phyloP scores from a whole-genome alignment of 148 eudicot genomes.

The Euryodendron excelsum region DNA sequence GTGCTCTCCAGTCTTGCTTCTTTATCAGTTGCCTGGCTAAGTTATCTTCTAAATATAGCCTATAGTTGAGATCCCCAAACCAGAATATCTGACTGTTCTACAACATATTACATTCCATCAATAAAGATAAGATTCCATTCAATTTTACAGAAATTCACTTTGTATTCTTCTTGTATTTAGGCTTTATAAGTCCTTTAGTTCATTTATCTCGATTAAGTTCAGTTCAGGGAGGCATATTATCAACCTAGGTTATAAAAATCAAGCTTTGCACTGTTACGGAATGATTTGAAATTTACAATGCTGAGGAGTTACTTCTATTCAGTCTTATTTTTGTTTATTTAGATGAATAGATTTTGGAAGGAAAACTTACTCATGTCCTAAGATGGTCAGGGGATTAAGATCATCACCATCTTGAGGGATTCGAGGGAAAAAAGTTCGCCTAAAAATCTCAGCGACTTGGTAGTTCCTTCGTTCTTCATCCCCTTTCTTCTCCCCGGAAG shows the following conservation, averaged over 20 bases:
- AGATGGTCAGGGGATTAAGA: slow-evolving; percentile 44
- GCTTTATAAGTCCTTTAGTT: too few species aligned
- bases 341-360: background rate
- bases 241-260: too few species aligned
- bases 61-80: slow-evolving; percentile 74
- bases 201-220: too few species aligned
- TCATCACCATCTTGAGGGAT: slow-evolving; percentile 28
- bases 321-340: background rate
- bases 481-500: slow-evolving; percentile 70
- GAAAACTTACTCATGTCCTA: slow-evolving; percentile 62
- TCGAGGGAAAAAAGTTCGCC: slow-evolving; percentile 44
- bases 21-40: slow-evolving; percentile 54
- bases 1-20: slow-evolving; percentile 40
- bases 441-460: slow-evolving; percentile 58
- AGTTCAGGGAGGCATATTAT: too few species aligned
- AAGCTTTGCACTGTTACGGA: too few species aligned
- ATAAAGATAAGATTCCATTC: background rate
- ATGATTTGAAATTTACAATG: too few species aligned
- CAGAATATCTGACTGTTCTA: slow-evolving; percentile 62
- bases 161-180: background rate
- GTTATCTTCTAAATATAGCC: slow-evolving; percentile 46
- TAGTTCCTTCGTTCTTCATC: slow-evolving; percentile 57
- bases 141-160: background rate
- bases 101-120: slow-evolving; percentile 5
- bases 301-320: background rate